Conservation (phyloP, 1,284 basidiomycete genomes). For the Fomitopsis schrenkii region DNA sequence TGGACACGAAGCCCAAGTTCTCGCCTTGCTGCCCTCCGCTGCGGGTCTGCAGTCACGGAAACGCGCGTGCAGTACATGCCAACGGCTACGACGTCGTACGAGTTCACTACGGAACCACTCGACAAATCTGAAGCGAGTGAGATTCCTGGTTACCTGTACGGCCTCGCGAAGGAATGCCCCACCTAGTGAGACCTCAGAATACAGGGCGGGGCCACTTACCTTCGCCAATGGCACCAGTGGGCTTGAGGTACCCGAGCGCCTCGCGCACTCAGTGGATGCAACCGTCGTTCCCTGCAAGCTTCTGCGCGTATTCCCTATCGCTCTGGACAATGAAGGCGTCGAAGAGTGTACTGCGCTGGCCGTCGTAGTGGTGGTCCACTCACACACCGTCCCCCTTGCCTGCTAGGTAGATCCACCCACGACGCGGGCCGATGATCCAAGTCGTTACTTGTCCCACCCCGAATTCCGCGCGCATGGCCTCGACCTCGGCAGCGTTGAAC, state of each 20-base stretch:
- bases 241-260: conserved; percentile 76
- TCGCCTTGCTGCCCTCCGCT: conserved; percentile 24
- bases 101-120: conserved; percentile 40
- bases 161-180: conserved; percentile 45
- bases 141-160: conserved; percentile 42
- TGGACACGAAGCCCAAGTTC: conserved; percentile 47
- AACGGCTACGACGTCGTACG: conserved; percentile 61
- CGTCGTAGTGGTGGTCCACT: conserved; percentile 72
- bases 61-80: conserved; percentile 38
- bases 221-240: conserved; percentile 71
- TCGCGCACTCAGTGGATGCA: conserved; percentile 71
- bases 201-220: conserved; percentile 32
- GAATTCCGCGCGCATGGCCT: conserved; percentile 52
- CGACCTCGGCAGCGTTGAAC: conserved; percentile 57
- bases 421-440: conserved; percentile 66
- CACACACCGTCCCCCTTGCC: conserved; percentile 33
- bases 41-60: conserved; percentile 35
- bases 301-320: conserved; percentile 50
- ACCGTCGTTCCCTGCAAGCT: conserved; percentile 51
- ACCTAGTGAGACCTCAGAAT: conserved; percentile 29
- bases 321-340: conserved; percentile 75
- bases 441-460: conserved; percentile 50
- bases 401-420: conserved; percentile 52
- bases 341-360: conserved; percentile 75
- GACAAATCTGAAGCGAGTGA: conserved; percentile 29